Base-by-base conservation (phyloP, 441 rosid species). In the Arabidopsis lyrata region DNA sequence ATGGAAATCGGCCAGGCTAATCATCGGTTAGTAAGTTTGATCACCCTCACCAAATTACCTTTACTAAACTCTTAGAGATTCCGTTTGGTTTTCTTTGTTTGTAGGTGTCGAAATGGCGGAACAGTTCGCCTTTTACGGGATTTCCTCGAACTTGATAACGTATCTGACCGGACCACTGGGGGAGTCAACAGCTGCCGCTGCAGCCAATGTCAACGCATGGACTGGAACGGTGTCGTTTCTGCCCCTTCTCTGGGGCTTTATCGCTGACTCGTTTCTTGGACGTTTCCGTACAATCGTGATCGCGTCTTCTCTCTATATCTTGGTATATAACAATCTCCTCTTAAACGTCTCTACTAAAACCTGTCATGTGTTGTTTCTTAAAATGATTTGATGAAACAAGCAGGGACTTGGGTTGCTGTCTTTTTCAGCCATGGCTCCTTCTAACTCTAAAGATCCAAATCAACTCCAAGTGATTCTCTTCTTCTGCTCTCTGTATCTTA, bases 81-180 rank as follows among this genome's bases (percentile, higher is more conserved):
- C 27, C 2, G 27, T 24, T 24, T 24, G 4, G 27, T 24, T 24
- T 24, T 24, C 27, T 24, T 24, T 24, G 27, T 14, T 47, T 47
- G 32, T 61, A 88, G 92, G 77, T 36, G 90, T 82, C 41, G 92
- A 86, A 62, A 81, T 88, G 58, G 84, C 91, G 15, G 95, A 90
- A 79, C 78, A 82, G n/a, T 85, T 88, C 34, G 88, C 90, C 55
- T 24, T 84, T 42, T 5, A 69, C 44, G 91, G 92, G 5, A 81
- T 90, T 29, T 68, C 66, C 0, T 83, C 88, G 5, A 87, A 88
- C 75, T 78, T 90, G 0, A 87, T 88, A 2, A 88, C 62, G 41
- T 90, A 82, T 66, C 31, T 90, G 82, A 90, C 91, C 0, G 93
- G 90, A 2, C 88, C 90, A 36, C 72, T 87, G 22, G 87, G 84